Evolutionary conservation across 192 early-diverging fungal genomes (phyloP).

Genomic region (Linnemannia elongata): DNA sequence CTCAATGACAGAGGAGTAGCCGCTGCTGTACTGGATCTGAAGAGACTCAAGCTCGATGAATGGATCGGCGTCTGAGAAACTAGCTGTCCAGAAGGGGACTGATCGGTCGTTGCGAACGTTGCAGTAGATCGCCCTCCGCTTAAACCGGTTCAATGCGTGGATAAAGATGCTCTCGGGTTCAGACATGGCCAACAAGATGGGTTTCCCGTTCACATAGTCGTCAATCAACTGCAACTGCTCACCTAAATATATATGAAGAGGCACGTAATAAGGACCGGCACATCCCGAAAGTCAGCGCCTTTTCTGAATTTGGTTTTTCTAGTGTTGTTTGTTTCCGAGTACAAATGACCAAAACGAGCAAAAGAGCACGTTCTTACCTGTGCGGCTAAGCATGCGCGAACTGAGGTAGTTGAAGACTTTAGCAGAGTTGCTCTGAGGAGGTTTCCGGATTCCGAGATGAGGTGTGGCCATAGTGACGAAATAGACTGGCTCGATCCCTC

Average conservation of each 20-base stretch:
- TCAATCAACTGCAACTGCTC: constrained; percentile 61
- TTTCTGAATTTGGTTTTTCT: background rate
- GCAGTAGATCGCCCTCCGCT: constrained; percentile 57
- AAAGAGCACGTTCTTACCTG: constrained; percentile 35
- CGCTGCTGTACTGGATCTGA: constrained; percentile 42
- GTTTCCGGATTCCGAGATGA: constrained; percentile 61
- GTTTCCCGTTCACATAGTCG: constrained; percentile 36
- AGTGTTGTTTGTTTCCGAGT: background rate
- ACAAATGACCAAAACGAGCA: background rate
- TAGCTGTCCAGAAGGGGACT: constrained; percentile 70
- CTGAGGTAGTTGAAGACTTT: constrained; percentile 54
- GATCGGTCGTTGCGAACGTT: constrained; percentile 63
- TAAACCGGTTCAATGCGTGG: constrained; percentile 58
- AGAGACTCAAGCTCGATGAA: constrained; percentile 54
- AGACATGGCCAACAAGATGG: constrained; percentile 52
- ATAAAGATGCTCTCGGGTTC: constrained; percentile 53
- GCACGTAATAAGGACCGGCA: background rate
- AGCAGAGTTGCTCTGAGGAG: constrained; percentile 11
- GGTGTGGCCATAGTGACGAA: constrained; percentile 69
- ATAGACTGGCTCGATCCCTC: constrained; percentile 45
- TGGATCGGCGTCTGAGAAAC: constrained; percentile 59
- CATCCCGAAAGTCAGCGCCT: background rate
- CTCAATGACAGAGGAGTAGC: constrained; percentile 41
- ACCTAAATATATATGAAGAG: background rate
- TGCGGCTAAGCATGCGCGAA: constrained; percentile 53